phyloP scores from a whole-genome alignment of 768 basidiomycete species.

The Auricularia sp. region DNA sequence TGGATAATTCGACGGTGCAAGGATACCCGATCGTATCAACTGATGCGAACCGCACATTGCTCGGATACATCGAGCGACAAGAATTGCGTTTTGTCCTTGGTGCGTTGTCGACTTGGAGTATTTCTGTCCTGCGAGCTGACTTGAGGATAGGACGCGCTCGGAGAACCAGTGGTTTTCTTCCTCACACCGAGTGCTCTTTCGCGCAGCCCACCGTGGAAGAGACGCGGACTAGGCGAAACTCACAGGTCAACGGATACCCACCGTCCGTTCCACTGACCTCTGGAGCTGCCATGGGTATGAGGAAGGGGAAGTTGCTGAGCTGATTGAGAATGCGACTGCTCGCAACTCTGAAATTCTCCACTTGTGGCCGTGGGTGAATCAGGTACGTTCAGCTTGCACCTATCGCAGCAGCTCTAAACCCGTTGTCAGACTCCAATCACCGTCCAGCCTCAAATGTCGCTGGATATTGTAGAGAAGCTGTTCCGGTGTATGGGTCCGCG shows the following conservation, averaged over 20 bases:
- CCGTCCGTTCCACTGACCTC: constrained; percentile 11
- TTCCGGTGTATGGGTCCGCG: constrained; percentile 97
- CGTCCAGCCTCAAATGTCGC: constrained; percentile 79
- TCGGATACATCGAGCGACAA: constrained; percentile 81
- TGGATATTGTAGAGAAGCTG: constrained; percentile 95
- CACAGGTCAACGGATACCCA: constrained; percentile 4
- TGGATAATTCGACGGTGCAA: constrained; percentile 67
- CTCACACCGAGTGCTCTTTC: constrained; percentile 68
- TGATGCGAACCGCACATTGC: constrained; percentile 46
- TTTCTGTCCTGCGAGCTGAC: neutral
- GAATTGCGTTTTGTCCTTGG: constrained; percentile 83
- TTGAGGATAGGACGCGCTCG: constrained; percentile 54
- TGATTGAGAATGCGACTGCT: constrained; percentile 49
- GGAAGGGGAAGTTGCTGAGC: constrained; percentile 56
- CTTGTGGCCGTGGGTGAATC: constrained; percentile 89
- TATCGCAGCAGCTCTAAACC: no score
- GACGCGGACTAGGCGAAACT: neutral
- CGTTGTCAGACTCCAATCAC: constrained; percentile 75
- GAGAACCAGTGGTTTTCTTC: constrained; percentile 47
- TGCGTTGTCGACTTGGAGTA: constrained; percentile 20
- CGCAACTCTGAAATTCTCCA: constrained; percentile 40
- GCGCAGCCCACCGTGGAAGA: constrained; percentile 37
- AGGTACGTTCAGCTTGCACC: constrained; percentile 38
- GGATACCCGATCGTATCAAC: constrained; percentile 84
- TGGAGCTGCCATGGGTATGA: constrained; percentile 49